Evolutionary conservation across 352 stramenopile species (phyloP).

Genomic region (Globisporangium polare): DNA sequence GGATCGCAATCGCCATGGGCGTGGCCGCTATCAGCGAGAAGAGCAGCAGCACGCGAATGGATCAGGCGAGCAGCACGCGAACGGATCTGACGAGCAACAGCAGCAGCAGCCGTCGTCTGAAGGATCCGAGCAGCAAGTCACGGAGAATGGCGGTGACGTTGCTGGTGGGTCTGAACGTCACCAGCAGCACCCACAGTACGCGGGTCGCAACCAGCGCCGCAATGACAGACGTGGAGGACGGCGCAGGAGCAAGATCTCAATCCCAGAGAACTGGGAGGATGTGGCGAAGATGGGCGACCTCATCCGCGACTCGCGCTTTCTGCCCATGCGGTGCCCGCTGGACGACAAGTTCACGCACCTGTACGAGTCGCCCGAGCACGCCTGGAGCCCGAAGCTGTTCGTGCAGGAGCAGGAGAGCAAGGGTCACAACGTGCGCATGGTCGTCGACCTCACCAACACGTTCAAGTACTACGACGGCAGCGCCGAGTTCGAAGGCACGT

Average conservation of each 20-base stretch:
- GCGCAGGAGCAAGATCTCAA: slow-evolving; percentile 21
- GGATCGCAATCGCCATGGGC: slow-evolving; percentile 1
- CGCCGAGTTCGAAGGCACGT: slow-evolving; percentile 36
- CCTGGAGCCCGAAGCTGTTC: slow-evolving; percentile 60
- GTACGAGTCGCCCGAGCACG: slow-evolving; percentile 31
- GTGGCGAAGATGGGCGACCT: slow-evolving; percentile 67
- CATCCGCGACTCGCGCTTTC: slow-evolving; percentile 51
- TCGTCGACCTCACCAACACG: slow-evolving; percentile 84
- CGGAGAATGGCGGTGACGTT: neutral
- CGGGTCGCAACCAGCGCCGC: neutral
- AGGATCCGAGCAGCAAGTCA: neutral
- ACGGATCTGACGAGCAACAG: neutral
- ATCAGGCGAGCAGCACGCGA: neutral
- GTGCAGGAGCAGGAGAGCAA: slow-evolving; percentile 34
- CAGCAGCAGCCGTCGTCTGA: neutral
- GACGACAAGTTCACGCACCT: slow-evolving; percentile 56
- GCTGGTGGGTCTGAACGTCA: neutral
- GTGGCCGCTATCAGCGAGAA: neutral
- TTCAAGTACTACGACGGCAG: slow-evolving; percentile 79
- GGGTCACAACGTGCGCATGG: slow-evolving; percentile 46
- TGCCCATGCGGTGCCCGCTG: slow-evolving; percentile 68
- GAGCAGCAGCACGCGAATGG: neutral
- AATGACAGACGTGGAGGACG: neutral
- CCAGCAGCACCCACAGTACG: neutral
- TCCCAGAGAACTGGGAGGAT: slow-evolving; percentile 82